Evolutionary conservation across 2,329 filamentous ascomycete genomes (phyloP), one percentile per base, ranked within the genome.

Genomic region (Fusarium goolgardi): DNA sequence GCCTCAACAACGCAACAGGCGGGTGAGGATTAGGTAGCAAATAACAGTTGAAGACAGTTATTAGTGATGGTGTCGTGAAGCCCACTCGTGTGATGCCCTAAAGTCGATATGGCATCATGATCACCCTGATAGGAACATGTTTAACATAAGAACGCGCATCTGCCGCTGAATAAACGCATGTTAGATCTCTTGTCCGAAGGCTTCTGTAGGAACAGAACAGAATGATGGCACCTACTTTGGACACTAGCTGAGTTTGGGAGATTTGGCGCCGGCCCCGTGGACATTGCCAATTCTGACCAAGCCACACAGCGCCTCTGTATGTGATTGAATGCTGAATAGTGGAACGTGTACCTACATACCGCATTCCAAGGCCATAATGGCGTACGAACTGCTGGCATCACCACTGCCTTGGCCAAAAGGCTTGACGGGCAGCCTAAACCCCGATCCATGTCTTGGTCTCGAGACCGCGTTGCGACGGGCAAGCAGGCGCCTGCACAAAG

Each of bases 261-360:
- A 53, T 67, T 71, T 69, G 68, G 69, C 69, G 68, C 55, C 57
- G 59, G 59, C 59, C 69, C 70, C 70, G 66, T 73, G 71, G 63
- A 61, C 61, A 60, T 60, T 70, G 65, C 63, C 60, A 44, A 47
- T 60, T 49, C 60, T 66, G 66, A 63, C 63, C 70, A 68, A 73
- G 66, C 68, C 70, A 73, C 63, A 44, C 21, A 68, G 68, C 65
- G 63, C 59, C 59, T 62, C 54, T 20, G 40, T 29, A 40, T 47
- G 43, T 59, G 40, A 64, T 67, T 59, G 40, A 58, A 64, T 51
- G 67, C 49, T 45, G 23, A 60, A 58, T 37, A 55, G 45, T 61
- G 63, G 58, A 63, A 66, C 54, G 53, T 58, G 65, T 69, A 69
- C 65, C 65, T 69, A 69, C 65, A 69, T 69, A 51, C 40, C 57